Evolutionary conservation across 2,329 filamentous ascomycete genomes (phyloP), one percentile per base, ranked within the genome.

Genomic region (Trichoderma atrobrunneum): DNA sequence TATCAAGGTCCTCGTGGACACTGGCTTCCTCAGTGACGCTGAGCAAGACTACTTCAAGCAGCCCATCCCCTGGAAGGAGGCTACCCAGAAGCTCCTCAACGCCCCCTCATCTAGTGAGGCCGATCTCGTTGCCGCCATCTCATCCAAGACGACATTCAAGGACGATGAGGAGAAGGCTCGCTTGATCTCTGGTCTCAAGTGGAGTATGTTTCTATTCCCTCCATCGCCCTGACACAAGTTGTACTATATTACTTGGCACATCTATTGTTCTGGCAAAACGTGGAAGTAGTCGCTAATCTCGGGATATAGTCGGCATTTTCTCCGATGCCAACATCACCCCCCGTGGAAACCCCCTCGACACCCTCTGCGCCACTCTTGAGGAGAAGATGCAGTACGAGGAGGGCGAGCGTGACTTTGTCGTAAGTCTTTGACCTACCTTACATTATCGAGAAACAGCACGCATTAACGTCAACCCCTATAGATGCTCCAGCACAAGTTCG

Each of bases 311-410:
- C 75, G 88, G 87, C 34, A 80, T 90, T 74, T 92, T 94, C 84
- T 91, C 89, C 57, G 87, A 90, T 75, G 87, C 89, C 79, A 60
- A 88, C 80, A 94, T 92, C 79, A 91, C 84, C 7, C 91, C 93
- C 32, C 86, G 89, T 71, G 92, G 90, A 70, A 97, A 93, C 85
- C 92, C 94, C 5, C 88, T 97, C 28, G 95, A 97, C 82, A 95
- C 93, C n/a, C 89, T 97, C 51, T 97, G 94, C 84, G 93, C 93
- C 36, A 92, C 90, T 3, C 88, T 97, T 34, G 94, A 97, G 86
- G 85, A 93, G 86, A 97, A 97, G 90, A 97, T 97, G 93, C 89
- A 93, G 82, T 97, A 91, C 82, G 92, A 89, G 79, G 86, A 92
- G 77, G 91, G 88, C 73, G 94, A 97, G 89, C 91, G 94, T 73